phyloP scores from a whole-genome alignment of 2,329 filamentous ascomycete genomes.

The Sporothrix inflata region DNA sequence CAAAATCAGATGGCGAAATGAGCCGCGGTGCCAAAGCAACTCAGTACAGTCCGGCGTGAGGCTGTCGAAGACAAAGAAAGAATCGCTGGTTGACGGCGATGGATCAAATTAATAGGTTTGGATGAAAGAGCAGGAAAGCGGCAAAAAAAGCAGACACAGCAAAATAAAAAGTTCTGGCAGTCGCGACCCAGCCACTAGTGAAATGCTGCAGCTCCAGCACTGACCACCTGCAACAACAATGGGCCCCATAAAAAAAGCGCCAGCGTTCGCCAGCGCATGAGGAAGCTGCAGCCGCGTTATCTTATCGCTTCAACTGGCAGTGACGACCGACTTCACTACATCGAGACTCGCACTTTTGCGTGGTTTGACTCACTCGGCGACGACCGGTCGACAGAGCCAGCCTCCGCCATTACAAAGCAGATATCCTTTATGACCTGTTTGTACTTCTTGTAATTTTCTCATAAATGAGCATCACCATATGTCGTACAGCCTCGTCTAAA shows the following conservation, averaged over 20 bases:
- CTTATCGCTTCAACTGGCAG: background rate
- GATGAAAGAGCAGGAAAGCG: background rate
- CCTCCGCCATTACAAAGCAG: background rate
- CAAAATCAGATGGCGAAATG: background rate
- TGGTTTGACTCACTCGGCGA: conserved; percentile 17
- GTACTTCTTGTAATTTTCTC: background rate
- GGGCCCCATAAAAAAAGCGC: background rate
- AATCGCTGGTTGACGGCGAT: background rate
- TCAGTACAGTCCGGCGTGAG: background rate
- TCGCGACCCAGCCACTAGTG: conserved; percentile 20
- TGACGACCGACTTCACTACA: conserved; percentile 14
- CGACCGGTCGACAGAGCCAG: background rate
- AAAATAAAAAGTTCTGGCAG: conserved; percentile 22
- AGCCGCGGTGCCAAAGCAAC: background rate
- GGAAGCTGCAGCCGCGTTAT: background rate
- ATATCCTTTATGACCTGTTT: background rate
- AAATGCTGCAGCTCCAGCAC: conserved; percentile 19
- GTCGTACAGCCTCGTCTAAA: no score
- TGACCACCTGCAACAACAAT: conserved; percentile 15
- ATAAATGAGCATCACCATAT: background rate
- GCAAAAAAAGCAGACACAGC: background rate
- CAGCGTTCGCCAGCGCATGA: background rate
- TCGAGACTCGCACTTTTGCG: background rate
- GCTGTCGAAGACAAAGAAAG: background rate
- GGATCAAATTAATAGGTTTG: background rate